Base-by-base conservation (phyloP, 352 stramenopile species). In the Ophiocytium majus region DNA sequence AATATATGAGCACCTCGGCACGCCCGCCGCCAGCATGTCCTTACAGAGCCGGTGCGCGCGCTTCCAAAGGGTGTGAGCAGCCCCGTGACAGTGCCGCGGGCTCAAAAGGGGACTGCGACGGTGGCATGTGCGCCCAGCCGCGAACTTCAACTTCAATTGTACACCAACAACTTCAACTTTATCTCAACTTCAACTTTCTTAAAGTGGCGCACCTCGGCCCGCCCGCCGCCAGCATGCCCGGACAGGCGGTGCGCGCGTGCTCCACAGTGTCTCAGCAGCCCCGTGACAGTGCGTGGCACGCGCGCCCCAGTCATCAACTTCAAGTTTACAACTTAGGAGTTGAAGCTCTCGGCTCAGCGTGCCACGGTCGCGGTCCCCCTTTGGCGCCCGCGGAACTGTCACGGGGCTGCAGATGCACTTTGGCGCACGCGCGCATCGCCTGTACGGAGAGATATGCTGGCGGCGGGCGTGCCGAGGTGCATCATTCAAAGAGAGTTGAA, bases 11-110 rank as follows among this genome's bases (percentile, higher is more conserved):
- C 17, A 78, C 66, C 35, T 78, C 35, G 66, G 66, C 35, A 78
- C 35, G 5, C 66, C 66, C 35, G 66, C 35, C 66, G 66, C 32
- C 66, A 78, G 66, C 66, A 78, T 17, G 35, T 78, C 66, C 66
- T 10, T 14, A 14, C 14, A 78, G 5, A 78, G 32, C 66, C 5
- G 5, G 5, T 78, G 66, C 35, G 5, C 35, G 5, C 17, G 32
- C 32, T 5, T 5, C 66, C 66, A 5, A 5, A 35, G 5, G 5
- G 32, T 17, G 14, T 78, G 5, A 78, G 35, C 35, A 78, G 35
- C 35, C 66, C 66, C 35, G 5, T 78, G 5, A 78, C 32, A 5
- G 66, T 43, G 32, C 66, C 66, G 32, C 35, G 32, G 5, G 14
- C 5, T 5, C 66, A 5, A 78, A 78, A 5, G 66, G 66, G 5